Evolutionary conservation across 805 yeast species (phyloP), one percentile per base, ranked within the genome.

Genomic region (Metschnikowia borealis): DNA sequence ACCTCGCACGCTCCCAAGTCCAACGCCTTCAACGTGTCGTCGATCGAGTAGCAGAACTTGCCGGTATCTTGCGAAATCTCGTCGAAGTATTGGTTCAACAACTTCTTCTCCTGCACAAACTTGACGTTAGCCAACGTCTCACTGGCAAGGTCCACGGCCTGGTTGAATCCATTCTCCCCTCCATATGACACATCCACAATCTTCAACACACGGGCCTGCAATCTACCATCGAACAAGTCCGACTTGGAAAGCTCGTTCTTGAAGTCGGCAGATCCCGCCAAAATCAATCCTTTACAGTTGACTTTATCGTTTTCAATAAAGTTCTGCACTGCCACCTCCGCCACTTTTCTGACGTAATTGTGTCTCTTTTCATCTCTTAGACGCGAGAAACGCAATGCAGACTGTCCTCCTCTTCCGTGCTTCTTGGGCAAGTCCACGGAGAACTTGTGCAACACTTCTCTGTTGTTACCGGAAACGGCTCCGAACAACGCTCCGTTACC

Each of bases 371-470:
- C 99, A 62, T 94, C 99, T 81, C 99, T 87, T 71, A 94, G 80
- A 80, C 99, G 91, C 23, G 97, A 85, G 79, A 94, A 94, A 89
- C 99, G 98, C 61, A 94, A 69, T 41, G 99, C 99, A 55, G 99
- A 94, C 78, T 94, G 99, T 86, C 99, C 99, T 87, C 99, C 99
- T 81, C 99, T 87, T 65, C 99, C 99, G 79, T 94, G 99, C 89
- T 94, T 94, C 79, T 94, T 94, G 63, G 99, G 99, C 63, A 94
- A 79, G 71, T 94, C 99, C 50, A 94, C 99, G 1, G 77, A 87
- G 74, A 94, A 94, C 73, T 94, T 94, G 73, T 92, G 96, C 65
- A 94, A 78, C 41, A 94, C 89, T 55, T 94, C 97, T 78, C 99
- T 86, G 43, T 96, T 91, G 75, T 94, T 94, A 69, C 99, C 99